Base-by-base conservation (phyloP, 441 rosid species). In the Pelargonium cotyledonis region DNA sequence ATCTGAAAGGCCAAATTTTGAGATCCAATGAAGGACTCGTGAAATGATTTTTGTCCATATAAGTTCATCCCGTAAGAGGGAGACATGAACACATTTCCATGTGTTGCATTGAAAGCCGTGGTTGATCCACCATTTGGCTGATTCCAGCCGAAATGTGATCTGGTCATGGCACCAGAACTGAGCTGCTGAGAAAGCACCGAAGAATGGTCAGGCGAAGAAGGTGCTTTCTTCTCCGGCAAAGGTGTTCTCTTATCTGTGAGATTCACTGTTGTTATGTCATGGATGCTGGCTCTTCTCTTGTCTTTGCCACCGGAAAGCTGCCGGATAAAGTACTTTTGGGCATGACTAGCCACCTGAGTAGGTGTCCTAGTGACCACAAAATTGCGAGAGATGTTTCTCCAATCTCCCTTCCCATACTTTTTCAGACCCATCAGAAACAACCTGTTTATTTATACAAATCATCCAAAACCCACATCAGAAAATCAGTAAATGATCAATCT, bases 271-370 rank as follows among this genome's bases (percentile, higher is more conserved):
- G 93, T 88, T 74, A 88, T 88, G 68, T 88, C 93, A 76, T 88
- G 93, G 71, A 88, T 88, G 81, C 93, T 88, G 40, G 93, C 90
- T 80, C 93, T 84, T 76, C 93, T 84, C 82, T 88, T 88, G 47
- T 88, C 93, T 71, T 88, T 88, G 35, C 93, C 90, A 47, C 89
- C 88, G 0, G 93, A 86, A 63, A 80, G 86, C 68, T 88, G 93
- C 74, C 93, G 78, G 72, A 88, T 88, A 63, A 88, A 88, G 75
- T 88, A 88, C 66, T 88, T 88, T 76, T 88, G 93, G 12, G 93
- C 92, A 72, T 88, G 92, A 65, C 92, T 88, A 16, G 92, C 92
- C 11, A 88, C 92, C 65, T 88, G 92, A 21, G 92, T 85, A 12
- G 92, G 92, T 6, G 92, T 88, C 75, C 90, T 73, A 1, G 88